Evolutionary conservation across 1,284 basidiomycete species (phyloP).

Genomic region (Ganoderma boninense): DNA sequence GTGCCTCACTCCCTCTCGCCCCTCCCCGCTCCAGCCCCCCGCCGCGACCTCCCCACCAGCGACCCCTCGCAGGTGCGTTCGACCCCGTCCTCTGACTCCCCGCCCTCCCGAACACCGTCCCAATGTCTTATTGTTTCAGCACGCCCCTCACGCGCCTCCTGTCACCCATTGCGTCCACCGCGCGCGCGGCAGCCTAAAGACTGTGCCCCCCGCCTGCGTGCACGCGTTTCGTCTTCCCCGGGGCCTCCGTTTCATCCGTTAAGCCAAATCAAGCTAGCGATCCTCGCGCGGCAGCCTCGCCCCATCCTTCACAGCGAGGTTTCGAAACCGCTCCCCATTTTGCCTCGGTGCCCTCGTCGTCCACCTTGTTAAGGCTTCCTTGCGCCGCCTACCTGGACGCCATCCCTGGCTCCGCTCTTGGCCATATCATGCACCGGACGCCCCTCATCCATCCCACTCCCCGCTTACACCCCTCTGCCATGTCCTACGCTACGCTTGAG

Average conservation of each 20-base stretch:
- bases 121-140: slow-evolving; percentile 21
- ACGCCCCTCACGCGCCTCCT: slow-evolving; percentile 14
- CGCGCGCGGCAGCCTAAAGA: slow-evolving; percentile 16
- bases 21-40: too few relatives aligned
- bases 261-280: slow-evolving; percentile 32
- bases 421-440: slow-evolving; percentile 35
- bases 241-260: slow-evolving; percentile 21
- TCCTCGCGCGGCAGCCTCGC: slow-evolving; percentile 26
- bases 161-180: slow-evolving; percentile 12
- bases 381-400: slow-evolving; percentile 14
- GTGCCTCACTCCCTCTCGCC: not conserved
- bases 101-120: slow-evolving; percentile 8
- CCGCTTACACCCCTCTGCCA: slow-evolving; percentile 32
- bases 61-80: slow-evolving; percentile 18
- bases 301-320: slow-evolving; percentile 27
- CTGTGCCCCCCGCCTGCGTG: slow-evolving; percentile 21
- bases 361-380: slow-evolving; percentile 21
- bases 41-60: not conserved
- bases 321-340: slow-evolving; percentile 27
- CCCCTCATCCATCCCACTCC: slow-evolving; percentile 34
- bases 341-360: slow-evolving; percentile 25
- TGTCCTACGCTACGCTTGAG: slow-evolving; percentile 34
- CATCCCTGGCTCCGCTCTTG: slow-evolving; percentile 3
- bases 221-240: slow-evolving; percentile 18
- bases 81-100: not conserved